Base-by-base conservation (phyloP, 257 asterid genomes). In the Coffea canephora region DNA sequence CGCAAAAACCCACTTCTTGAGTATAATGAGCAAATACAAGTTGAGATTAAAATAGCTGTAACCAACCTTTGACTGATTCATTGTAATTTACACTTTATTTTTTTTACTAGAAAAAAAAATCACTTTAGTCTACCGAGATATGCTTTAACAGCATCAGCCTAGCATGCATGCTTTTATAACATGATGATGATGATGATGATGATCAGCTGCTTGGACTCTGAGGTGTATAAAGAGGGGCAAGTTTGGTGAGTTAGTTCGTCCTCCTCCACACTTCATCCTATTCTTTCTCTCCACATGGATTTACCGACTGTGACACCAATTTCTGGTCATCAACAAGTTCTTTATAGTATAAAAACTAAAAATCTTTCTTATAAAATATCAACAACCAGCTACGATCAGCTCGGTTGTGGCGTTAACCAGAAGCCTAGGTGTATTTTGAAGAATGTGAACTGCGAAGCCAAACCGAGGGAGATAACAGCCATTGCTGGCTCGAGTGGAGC, bases 401-500 rank as follows among this genome's bases (percentile, higher is more conserved):
- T 82, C 71, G 72, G 46, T 10, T 85, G 82, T 78, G 74, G 77
- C 54, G 43, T 54, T 68, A 78, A 64, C 64, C 70, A 36, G 34
- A 69, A 70, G n/a, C 18, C 81, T 23, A 86, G 77, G 76, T 82
- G 65, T 61, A 74, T 94, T 36, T 72, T 91, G 78, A 87, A 82
- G 80, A 83, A 90, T 31, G 94, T 92, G 0, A 86, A 52, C 15
- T 91, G 92, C 43, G 93, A 91, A 25, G 97, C 92, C 54, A 85
- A 81, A 52, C 88, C 96, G 0, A 93, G 96, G 5, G 88, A 91
- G 75, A 79, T 94, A n/a, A 91, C 97, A 0, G 97, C 95, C 15
- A 86, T 94, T 72, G 93, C 90, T 6, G 97, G 97, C n/a, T 88
- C 95, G 0, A 94, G 98, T 65, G 98, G 97, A 14, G 97, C 97